Percentiles rank a stretch among this genome's conserved stretches.
Evolutionary conservation across 306 rosid species (phyloP).

Genomic region (Citrullus mucosospermus): DNA sequence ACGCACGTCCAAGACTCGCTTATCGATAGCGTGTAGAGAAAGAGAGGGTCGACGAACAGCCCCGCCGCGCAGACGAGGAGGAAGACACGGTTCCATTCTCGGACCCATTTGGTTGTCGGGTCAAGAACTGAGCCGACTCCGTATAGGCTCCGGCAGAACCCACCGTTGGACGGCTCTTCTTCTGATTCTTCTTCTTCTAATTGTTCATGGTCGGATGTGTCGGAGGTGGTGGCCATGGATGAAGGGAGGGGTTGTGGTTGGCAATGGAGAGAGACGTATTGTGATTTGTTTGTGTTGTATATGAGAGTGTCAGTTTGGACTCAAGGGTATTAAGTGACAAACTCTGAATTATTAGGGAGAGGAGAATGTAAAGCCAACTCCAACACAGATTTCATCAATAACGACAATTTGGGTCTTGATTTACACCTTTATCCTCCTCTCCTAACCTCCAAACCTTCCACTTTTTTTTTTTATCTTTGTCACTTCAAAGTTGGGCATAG

Average conservation of each 20-base stretch:
- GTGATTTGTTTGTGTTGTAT: background rate
- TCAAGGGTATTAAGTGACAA: background rate
- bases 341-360: background rate
- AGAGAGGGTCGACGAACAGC: conserved; percentile 74
- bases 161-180: background rate
- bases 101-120: conserved; percentile 53
- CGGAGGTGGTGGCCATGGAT: background rate
- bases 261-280: conserved; percentile 3
- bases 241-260: background rate
- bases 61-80: conserved; percentile 57
- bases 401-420: background rate
- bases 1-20: conserved; percentile 73
- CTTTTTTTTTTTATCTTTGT: too few species aligned
- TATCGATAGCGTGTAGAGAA: conserved; percentile 69
- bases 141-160: background rate
- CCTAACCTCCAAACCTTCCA: too few species aligned
- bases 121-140: conserved; percentile 23
- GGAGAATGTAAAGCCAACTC: background rate
- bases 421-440: background rate
- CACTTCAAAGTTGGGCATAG: too few species aligned
- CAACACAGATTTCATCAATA: background rate
- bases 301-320: background rate
- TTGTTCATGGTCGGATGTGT: background rate
- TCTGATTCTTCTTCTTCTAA: background rate
- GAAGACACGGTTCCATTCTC: conserved; percentile 80